A percentile compares a stretch with the other conserved stretches of the same genome.
These are phyloP conservation scores for Pythium sp. DNA, from an alignment of 352 stramenopile genomes.

Conservation along the genomic window DNA sequence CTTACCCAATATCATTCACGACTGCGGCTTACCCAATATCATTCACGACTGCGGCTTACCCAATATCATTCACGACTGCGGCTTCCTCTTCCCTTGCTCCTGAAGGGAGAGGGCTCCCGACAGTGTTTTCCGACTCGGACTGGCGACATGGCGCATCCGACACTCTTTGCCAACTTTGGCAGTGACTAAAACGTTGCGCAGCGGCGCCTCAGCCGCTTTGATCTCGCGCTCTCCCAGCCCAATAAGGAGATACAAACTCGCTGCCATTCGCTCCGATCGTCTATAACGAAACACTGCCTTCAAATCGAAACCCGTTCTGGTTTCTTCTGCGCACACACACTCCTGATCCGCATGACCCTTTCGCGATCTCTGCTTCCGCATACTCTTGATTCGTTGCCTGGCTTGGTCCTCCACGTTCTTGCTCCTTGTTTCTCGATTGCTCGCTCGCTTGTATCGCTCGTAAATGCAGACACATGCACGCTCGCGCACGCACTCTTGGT, in stretches of 20 bases:
- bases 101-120: not conserved
- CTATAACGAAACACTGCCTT: conserved; percentile 4
- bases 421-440: not conserved
- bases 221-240: not conserved
- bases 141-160: not conserved
- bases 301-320: conserved; percentile 3
- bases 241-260: not conserved
- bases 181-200: conserved; percentile 2
- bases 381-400: not conserved
- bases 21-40: not conserved
- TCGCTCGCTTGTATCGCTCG: not conserved
- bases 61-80: not conserved
- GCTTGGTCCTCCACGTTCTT: not conserved
- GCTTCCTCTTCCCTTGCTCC: not conserved
- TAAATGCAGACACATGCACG: not conserved
- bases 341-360: not conserved
- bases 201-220: not conserved
- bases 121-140: not conserved
- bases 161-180: not conserved
- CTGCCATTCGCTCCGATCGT: not conserved
- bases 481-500: not conserved
- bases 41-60: not conserved
- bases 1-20: not conserved
- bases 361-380: not conserved
- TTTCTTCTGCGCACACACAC: not conserved